Conservation (phyloP, 176 grass and related monocot species). For the Miscanthus lutarioriparius region DNA sequence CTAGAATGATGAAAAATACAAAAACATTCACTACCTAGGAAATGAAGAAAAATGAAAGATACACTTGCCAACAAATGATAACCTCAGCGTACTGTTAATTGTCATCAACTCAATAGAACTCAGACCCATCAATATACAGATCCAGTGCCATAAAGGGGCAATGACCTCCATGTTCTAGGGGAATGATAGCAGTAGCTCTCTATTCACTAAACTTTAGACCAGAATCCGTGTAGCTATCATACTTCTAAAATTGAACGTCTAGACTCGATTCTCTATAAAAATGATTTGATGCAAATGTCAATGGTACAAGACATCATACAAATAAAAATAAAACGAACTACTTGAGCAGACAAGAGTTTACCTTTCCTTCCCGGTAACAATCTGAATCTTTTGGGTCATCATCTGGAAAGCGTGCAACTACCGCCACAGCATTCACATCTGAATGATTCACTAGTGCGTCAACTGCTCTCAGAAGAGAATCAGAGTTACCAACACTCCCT, state of each 20-base stretch:
- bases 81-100: background rate
- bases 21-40: background rate
- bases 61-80: background rate
- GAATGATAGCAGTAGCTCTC: background rate
- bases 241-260: background rate
- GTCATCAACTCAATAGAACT: background rate
- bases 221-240: background rate
- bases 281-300: background rate
- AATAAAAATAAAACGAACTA: background rate
- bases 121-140: background rate
- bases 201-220: slow-evolving; percentile 4
- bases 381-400: slow-evolving; percentile 73
- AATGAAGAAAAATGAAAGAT: slow-evolving; percentile 8
- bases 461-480: slow-evolving; percentile 82
- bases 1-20: background rate
- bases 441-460: slow-evolving; percentile 51
- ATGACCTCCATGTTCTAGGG: background rate
- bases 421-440: slow-evolving; percentile 73
- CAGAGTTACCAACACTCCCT: slow-evolving; percentile 64
- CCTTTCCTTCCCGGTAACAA: slow-evolving; percentile 73
- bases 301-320: background rate
- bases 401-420: slow-evolving; percentile 87
- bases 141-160: background rate
- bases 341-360: slow-evolving; percentile 32
- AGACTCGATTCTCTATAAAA: too few relatives aligned